Evolutionary conservation across 495 filamentous ascomycete genomes (phyloP).

Genomic region (Aspergillus homomorphus): DNA sequence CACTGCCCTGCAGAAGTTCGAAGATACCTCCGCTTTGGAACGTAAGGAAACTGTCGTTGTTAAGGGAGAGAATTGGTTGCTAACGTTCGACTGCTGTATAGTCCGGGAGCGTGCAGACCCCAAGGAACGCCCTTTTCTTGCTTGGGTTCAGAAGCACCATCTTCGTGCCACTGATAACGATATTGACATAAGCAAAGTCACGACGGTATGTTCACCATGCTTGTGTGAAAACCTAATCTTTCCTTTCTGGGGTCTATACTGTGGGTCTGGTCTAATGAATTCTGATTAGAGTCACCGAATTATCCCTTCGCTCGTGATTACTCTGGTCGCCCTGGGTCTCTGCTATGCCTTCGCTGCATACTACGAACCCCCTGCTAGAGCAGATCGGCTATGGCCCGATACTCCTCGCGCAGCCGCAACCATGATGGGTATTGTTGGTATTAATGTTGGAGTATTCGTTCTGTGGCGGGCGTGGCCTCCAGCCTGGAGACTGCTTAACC

Average conservation of each 20-base stretch:
- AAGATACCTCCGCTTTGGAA: conserved; percentile 36
- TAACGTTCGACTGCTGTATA: conserved; percentile 11
- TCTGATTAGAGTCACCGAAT: conserved; percentile 54
- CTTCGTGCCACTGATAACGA: conserved; percentile 36
- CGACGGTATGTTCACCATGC: conserved; percentile 28
- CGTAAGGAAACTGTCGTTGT: conserved; percentile 21
- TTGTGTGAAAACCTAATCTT: neutral
- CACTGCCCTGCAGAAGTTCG: conserved; percentile 49
- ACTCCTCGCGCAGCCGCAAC: conserved; percentile 79
- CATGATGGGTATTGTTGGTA: conserved; percentile 58
- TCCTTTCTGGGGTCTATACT: neutral
- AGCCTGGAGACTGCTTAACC: conserved; percentile 71
- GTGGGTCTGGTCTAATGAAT: conserved; percentile 6
- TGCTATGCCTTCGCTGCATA: conserved; percentile 53
- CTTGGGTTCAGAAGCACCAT: conserved; percentile 50
- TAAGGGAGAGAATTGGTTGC: neutral
- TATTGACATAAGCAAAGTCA: conserved; percentile 31
- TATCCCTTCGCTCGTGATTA: conserved; percentile 59
- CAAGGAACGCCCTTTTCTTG: conserved; percentile 37
- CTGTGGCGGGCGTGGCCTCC: conserved; percentile 65
- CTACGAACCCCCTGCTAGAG: conserved; percentile 60
- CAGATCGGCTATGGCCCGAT: conserved; percentile 65
- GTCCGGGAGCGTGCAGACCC: conserved; percentile 45
- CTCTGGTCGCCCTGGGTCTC: conserved; percentile 47
- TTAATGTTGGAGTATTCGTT: conserved; percentile 60